Evolutionary conservation across 176 grass and related monocot genomes (phyloP), one percentile per base, ranked within the genome.

Genomic region (Zoysia pacifica): DNA sequence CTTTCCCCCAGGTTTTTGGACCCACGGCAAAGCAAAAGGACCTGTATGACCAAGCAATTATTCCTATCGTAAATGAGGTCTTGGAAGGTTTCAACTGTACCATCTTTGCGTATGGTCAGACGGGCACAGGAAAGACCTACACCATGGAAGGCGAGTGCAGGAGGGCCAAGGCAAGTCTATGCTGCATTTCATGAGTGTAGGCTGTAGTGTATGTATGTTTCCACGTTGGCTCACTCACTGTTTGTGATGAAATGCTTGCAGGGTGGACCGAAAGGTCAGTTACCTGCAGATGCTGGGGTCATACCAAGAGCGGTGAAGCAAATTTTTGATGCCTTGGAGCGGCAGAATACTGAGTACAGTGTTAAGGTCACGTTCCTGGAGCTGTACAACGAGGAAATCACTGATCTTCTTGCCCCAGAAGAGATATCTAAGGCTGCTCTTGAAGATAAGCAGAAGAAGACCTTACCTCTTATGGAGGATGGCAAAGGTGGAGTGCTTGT

Each of bases 131-230:
- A 10, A 98, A 98, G 70, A 98, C 95, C 2, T 98, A 91, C 18
- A 98, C 95, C 38, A 99, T 99, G 97, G 97, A 99, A 95, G 97
- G 97, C 18, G 92, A 93, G 76, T 96, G 93, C 79, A 82, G 88
- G 83, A 91, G 77, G 86, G 61, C 90, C 38, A 99, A 99, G 93
- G 97, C 74, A 97, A 88, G 85, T 59, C 16, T 79, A 47, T 79
- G 49, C 48, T 64, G 51, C 28, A 47, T 72, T 63, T 46, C 62
- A 10, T 15, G 44, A 20, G 50, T 43, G 28, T 28, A 28, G 28
- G 28, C 28, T 28, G 28, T 28, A 28, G 28, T 28, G 0, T 66
- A 41, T 50, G 1, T 62, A 65, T 62, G 11, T 48, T 13, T 65
- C 67, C 69, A 16, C 39, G 2, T 71, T 63, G 7, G 3, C 40